Conservation (phyloP, 208 protist species). For the Tritrichomonas musculus region DNA sequence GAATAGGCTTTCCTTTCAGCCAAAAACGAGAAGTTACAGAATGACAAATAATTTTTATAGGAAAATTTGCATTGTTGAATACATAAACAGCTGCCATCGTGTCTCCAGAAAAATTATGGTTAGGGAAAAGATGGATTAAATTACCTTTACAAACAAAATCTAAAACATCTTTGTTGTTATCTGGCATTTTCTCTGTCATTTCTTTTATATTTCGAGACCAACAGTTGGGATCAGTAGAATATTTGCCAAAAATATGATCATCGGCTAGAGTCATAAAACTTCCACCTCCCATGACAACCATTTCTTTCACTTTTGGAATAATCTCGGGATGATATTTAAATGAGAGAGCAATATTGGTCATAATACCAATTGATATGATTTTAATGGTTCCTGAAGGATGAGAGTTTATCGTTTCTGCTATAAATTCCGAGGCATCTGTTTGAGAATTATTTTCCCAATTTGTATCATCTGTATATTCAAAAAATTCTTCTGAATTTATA, state of each 20-base stretch:
- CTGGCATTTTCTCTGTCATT: background rate
- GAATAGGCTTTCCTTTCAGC: background rate
- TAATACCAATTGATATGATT: no score
- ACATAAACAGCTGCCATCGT: background rate
- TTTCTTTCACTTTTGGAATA: background rate
- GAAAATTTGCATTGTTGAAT: background rate
- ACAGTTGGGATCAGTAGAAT: no score
- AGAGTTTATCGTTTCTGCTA: background rate
- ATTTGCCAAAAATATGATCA: no score
- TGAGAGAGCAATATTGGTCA: no score
- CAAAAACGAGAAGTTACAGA: background rate
- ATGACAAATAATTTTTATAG: background rate
- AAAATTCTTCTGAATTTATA: background rate
- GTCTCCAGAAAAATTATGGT: constrained; percentile 15
- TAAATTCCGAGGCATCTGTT: constrained; percentile 4
- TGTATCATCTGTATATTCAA: background rate
- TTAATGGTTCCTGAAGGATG: background rate
- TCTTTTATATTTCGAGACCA: background rate
- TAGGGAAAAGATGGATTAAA: background rate
- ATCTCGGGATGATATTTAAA: background rate
- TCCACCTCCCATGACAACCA: background rate
- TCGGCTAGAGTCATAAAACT: background rate
- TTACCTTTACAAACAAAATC: background rate
- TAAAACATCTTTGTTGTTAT: background rate
- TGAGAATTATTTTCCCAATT: background rate